phyloP scores from a whole-genome alignment of 148 eudicot species.

The Fagopyrum tataricum region DNA sequence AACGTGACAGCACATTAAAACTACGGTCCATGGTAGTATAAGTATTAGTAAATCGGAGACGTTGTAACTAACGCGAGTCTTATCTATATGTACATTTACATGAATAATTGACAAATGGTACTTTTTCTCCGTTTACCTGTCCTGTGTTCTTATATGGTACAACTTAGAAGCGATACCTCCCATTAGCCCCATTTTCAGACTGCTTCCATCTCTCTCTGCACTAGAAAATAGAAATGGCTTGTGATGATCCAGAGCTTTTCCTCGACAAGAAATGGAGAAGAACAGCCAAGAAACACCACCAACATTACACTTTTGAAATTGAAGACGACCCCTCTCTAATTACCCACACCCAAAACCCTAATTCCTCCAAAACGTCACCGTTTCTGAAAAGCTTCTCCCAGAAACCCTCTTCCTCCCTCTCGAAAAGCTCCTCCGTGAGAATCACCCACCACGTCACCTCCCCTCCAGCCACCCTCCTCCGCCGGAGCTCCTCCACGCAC shows the following conservation, averaged over 20 bases:
- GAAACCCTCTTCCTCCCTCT: neutral
- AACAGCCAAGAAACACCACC: neutral
- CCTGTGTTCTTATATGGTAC: neutral
- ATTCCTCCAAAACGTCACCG: conserved; percentile 10
- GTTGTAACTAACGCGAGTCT: too few relatives aligned
- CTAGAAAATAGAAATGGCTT: neutral
- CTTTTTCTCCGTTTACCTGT: neutral
- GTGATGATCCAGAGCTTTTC: conserved; percentile 7
- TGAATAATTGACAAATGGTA: conserved; percentile 1
- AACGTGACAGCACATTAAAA: too few relatives aligned
- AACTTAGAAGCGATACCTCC: neutral
- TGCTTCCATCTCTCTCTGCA: neutral
- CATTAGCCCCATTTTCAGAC: neutral
- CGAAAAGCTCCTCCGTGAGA: conserved; percentile 8
- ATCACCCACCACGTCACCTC: neutral
- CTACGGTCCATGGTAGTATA: too few relatives aligned
- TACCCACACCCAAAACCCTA: neutral
- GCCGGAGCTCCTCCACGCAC: conserved; percentile 11
- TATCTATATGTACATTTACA: neutral
- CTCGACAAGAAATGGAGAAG: conserved; percentile 10
- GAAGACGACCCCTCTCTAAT: neutral
- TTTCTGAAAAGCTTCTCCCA: neutral
- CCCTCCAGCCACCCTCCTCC: neutral
- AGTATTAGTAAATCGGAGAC: too few relatives aligned
- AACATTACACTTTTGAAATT: neutral